Evolutionary conservation across 2,329 filamentous ascomycete genomes (phyloP), one percentile per base, ranked within the genome.

Genomic region (Trichophyton rubrum): DNA sequence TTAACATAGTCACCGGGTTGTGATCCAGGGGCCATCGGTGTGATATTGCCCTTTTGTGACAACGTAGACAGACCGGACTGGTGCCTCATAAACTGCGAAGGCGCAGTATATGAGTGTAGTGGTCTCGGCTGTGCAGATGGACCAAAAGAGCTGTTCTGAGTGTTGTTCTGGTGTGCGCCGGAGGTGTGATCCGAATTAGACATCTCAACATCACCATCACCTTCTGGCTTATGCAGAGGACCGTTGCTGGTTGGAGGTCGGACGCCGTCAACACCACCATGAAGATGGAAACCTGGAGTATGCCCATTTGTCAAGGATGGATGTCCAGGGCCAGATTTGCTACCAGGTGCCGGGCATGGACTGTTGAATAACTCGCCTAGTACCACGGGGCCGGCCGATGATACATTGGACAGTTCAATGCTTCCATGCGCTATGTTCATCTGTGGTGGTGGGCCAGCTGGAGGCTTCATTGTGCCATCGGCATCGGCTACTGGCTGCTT

Each of bases 1-100:
- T 97, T 96, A 59, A 85, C 76, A 62, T 84, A 85, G 81, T 85
- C 81, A 22, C 77, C 76, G 15, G 79, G 75, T 68, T 84, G 79
- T 35, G 82, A 82, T 61, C 81, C 80, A 11, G 78, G 78, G 7
- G 78, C 77, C 74, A 85, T 79, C 22, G 81, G 81, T 1, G 82
- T 85, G 66, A 82, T 79, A 5, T 77, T 79, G 27, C 74, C 74
- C 62, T 73, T 77, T 65, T 80, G 78, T 1, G 78, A 78, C 45
- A 79, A 70, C 62, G 68, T 75, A 3, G 76, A 78, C 49, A 77
- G 69, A 2, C 76, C 77, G 59, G 74, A 77, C 61, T 77, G 71
- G 57, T 73, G 73, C 58, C 74, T 68, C 55, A 78, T 67, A 59
- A 76, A 74, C 62, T 78, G 75, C 13, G 74, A 77, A 2, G 76